Percentiles rank a stretch among this genome's conserved stretches.
Conservation (phyloP, 805 yeast species). For the Nakazawaea siamensis region DNA sequence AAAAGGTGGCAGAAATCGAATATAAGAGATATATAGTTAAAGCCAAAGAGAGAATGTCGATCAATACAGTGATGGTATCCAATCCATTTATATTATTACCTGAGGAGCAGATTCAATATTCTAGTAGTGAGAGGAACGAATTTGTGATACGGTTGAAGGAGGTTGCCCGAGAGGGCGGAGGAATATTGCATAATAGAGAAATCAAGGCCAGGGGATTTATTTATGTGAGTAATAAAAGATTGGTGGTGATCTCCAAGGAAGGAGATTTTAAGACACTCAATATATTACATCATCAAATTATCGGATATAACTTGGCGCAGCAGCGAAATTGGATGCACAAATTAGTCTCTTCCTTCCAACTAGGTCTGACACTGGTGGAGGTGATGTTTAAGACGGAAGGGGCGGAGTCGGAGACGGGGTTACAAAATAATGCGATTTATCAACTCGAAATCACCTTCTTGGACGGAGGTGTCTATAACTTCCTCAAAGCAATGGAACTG, state of each 20-base stretch:
- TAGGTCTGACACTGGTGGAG: slow-evolving; percentile 29
- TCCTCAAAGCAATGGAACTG: slow-evolving; percentile 25
- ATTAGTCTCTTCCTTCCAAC: slow-evolving; percentile 13
- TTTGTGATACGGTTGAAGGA: no score
- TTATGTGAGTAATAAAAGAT: slow-evolving; percentile 32
- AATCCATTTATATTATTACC: slow-evolving; percentile 20
- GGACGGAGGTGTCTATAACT: slow-evolving; percentile 40
- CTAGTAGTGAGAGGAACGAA: no score
- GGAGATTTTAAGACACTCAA: slow-evolving; percentile 36
- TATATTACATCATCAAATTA: slow-evolving; percentile 23
- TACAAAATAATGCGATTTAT: slow-evolving; percentile 29
- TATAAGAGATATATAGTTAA: neutral
- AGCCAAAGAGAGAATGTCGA: slow-evolving; percentile 16
- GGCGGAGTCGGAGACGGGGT: slow-evolving; percentile 22
- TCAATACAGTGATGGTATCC: slow-evolving; percentile 21
- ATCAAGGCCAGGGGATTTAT: slow-evolving; percentile 24
- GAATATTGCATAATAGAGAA: slow-evolving; percentile 15
- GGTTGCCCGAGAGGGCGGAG: neutral
- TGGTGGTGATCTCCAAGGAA: slow-evolving; percentile 30
- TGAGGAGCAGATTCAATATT: slow-evolving; percentile 14
- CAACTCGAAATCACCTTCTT: slow-evolving; percentile 30
- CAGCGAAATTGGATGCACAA: neutral
- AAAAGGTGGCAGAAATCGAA: slow-evolving; percentile 20
- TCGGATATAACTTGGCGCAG: slow-evolving; percentile 25
- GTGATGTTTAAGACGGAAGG: slow-evolving; percentile 12